These are phyloP conservation scores for Hippophae tibetana DNA, from an alignment of 306 rosid genomes.

Conservation along the genomic window DNA sequence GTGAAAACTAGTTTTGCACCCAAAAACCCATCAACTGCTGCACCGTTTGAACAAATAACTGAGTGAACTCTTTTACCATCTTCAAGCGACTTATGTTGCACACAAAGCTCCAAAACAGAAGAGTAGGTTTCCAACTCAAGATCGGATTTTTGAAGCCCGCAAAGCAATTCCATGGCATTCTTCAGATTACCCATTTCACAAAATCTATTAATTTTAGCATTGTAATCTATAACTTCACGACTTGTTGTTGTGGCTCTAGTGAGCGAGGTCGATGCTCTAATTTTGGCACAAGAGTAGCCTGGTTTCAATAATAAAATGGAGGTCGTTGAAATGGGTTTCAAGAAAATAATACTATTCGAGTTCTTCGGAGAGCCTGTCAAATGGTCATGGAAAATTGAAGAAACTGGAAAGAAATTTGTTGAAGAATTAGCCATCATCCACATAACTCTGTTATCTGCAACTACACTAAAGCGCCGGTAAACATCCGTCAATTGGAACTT, in stretches of 20 bases:
- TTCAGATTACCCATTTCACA: conserved; percentile 48
- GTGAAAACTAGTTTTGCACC: conserved; percentile 62
- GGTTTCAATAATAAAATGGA: conserved; percentile 15
- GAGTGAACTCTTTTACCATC: conserved; percentile 56
- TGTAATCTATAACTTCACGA: conserved; percentile 10
- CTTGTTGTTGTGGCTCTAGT: conserved; percentile 13
- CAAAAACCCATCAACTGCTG: conserved; percentile 29
- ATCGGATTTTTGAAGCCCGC: conserved; percentile 26
- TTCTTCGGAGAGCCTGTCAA: conserved; percentile 5
- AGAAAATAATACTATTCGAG: conserved; percentile 22
- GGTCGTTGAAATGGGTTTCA: conserved; percentile 21
- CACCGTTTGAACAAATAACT: conserved; percentile 27
- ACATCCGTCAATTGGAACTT: background rate
- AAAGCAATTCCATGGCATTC: conserved; percentile 40
- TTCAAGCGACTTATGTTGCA: conserved; percentile 38
- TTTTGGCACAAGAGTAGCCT: conserved; percentile 15
- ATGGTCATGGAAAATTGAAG: conserved; percentile 7
- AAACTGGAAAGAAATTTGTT: conserved; percentile 19
- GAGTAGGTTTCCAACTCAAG: conserved; percentile 41
- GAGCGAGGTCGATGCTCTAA: conserved; percentile 18
- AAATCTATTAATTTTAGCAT: conserved; percentile 22
- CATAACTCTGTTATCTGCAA: conserved; percentile 20
- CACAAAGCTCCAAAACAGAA: conserved; percentile 70
- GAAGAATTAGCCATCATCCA: conserved; percentile 22
- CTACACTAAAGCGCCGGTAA: conserved; percentile 14